These are phyloP conservation scores for Globisporangium paroecandrum DNA, from an alignment of 352 stramenopile species.

Conservation along the genomic window DNA sequence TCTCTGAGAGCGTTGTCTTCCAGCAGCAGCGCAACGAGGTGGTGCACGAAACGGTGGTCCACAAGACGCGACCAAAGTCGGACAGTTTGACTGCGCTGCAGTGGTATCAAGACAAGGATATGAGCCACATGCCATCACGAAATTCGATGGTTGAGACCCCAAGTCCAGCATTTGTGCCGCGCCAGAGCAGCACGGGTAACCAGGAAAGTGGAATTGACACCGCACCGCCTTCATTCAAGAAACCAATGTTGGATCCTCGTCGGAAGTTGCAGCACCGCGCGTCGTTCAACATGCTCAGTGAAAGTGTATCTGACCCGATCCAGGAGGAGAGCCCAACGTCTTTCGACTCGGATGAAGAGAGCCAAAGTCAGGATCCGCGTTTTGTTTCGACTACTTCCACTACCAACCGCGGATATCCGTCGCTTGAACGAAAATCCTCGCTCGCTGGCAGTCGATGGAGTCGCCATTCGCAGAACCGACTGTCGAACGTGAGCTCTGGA, in stretches of 20 bases:
- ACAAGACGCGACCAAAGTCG: conserved; percentile 45
- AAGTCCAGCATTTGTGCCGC: conserved; percentile 1
- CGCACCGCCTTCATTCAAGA: conserved; percentile 22
- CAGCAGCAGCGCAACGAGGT: conserved; percentile 56
- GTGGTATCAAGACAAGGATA: conserved; percentile 14
- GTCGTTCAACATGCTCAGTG: conserved; percentile 64
- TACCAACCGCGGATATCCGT: background rate
- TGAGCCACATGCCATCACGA: conserved; percentile 6
- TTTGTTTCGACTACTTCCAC: background rate
- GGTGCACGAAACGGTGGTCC: conserved; percentile 24
- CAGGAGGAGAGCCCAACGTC: conserved; percentile 58
- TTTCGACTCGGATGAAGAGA: conserved; percentile 50
- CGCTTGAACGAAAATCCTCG: conserved; percentile 23
- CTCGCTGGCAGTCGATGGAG: conserved; percentile 21
- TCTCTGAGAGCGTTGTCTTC: conserved; percentile 69
- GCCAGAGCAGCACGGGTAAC: conserved; percentile 18
- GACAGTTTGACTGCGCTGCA: conserved; percentile 32
- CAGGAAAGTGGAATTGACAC: conserved; percentile 17
- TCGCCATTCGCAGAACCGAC: conserved; percentile 15
- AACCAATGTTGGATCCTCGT: conserved; percentile 42
- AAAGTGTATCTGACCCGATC: conserved; percentile 47
- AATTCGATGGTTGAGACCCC: conserved; percentile 39
- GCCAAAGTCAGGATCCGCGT: conserved; percentile 10
- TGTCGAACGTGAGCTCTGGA: conserved; percentile 32
- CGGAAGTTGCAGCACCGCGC: conserved; percentile 61